Evolutionary conservation across 768 basidiomycete genomes (phyloP).

Genomic region (Pseudohyphozyma bogoriensis): DNA sequence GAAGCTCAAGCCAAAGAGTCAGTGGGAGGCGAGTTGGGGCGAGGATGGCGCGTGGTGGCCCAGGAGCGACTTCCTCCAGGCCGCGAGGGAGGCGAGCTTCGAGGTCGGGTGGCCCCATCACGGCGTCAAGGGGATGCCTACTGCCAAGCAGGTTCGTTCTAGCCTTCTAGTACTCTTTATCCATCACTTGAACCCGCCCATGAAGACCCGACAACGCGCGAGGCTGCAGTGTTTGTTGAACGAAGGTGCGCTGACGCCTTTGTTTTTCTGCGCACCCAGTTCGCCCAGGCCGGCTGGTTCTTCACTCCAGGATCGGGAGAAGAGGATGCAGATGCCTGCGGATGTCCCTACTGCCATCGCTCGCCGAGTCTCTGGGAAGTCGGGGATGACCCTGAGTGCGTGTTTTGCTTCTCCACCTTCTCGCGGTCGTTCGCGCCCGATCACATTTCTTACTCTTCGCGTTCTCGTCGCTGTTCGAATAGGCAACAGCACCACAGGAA

Average conservation of each 20-base stretch:
- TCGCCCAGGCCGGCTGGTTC: slow-evolving; percentile 17
- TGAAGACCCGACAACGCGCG: no score
- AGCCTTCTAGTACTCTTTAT: background rate
- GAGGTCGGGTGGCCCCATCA: slow-evolving; percentile 19
- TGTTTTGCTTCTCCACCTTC: background rate
- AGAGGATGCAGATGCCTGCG: slow-evolving; percentile 3
- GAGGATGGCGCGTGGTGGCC: slow-evolving; percentile 4
- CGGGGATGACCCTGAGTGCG: slow-evolving; percentile 22
- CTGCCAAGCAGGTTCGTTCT: slow-evolving; percentile 9
- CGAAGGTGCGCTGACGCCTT: background rate
- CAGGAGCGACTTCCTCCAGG: slow-evolving; percentile 2
- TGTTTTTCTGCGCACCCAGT: background rate
- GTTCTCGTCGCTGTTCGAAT: background rate
- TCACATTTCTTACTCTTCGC: background rate
- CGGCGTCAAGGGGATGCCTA: slow-evolving; percentile 9
- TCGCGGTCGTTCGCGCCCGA: no score
- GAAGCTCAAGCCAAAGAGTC: background rate
- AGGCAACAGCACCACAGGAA: slow-evolving; percentile 13
- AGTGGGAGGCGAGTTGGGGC: slow-evolving; percentile 12
- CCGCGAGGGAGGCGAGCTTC: slow-evolving; percentile 15
- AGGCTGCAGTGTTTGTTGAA: no score
- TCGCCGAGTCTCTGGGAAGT: slow-evolving; percentile 12
- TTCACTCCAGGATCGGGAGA: slow-evolving; percentile 1
- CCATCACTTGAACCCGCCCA: no score
- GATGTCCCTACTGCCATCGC: slow-evolving; percentile 15